These are phyloP conservation scores for Larix kaempferi DNA, from an alignment of 75 land plant species.

Conservation along the genomic window DNA sequence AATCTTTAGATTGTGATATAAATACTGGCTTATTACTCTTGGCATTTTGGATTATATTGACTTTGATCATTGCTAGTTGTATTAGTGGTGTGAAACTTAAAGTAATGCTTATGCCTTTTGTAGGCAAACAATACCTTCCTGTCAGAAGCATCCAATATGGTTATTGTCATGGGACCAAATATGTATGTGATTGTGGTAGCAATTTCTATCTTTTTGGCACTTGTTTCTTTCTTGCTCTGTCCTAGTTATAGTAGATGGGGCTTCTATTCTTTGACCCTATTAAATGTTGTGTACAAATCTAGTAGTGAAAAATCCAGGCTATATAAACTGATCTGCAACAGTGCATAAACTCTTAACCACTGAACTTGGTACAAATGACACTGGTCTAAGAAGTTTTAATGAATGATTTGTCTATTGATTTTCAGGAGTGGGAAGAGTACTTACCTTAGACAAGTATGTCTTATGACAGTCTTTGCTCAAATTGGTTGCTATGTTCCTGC, in stretches of 20 bases:
- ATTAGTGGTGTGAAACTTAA: background rate
- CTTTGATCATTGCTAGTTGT: background rate
- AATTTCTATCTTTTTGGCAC: background rate
- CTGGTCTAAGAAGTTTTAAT: background rate
- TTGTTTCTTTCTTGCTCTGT: background rate
- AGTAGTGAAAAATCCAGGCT: background rate
- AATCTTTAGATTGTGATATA: background rate
- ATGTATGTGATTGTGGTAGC: conserved; percentile 53
- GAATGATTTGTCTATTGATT: background rate
- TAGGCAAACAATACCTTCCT: conserved; percentile 95
- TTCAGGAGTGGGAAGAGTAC: conserved; percentile 99
- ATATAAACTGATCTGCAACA: background rate
- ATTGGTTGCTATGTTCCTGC: conserved; percentile 99
- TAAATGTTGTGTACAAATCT: background rate
- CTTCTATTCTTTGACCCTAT: too few species aligned
- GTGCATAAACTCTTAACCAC: background rate
- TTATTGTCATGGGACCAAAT: conserved; percentile 92
- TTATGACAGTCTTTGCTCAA: conserved; percentile 87
- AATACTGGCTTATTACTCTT: background rate
- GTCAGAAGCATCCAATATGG: conserved; percentile 94
- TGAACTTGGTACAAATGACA: conserved; percentile 2
- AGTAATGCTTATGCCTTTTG: conserved; percentile 11
- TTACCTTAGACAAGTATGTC: conserved; percentile 94
- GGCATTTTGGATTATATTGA: background rate
- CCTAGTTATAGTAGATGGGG: too few species aligned